These are phyloP conservation scores for Penicillium chermesinum DNA, from an alignment of 495 filamentous ascomycete genomes.

Conservation along the genomic window DNA sequence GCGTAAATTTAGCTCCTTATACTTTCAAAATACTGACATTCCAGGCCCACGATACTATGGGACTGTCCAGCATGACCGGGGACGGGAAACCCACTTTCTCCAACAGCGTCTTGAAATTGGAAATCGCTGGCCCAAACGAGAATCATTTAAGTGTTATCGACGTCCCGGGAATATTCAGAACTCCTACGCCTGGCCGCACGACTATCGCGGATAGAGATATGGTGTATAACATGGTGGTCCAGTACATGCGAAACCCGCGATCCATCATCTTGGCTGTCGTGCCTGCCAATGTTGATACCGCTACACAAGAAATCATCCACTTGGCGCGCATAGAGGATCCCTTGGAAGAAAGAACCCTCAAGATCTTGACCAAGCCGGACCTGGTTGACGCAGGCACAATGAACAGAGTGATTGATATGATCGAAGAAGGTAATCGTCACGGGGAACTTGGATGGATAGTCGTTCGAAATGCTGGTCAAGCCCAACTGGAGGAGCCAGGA, in stretches of 20 bases:
- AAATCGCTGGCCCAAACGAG: constrained; percentile 52
- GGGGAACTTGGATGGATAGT: constrained; percentile 52
- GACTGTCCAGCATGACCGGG: constrained; percentile 15
- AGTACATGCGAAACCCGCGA: constrained; percentile 49
- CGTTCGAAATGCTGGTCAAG: constrained; percentile 49
- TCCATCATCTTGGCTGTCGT: constrained; percentile 57
- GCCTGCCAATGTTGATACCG: constrained; percentile 59
- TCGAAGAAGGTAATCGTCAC: constrained; percentile 36
- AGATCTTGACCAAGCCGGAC: constrained; percentile 60
- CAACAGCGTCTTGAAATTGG: constrained; percentile 52
- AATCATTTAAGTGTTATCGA: constrained; percentile 59
- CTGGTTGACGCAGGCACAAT: constrained; percentile 47
- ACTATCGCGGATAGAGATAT: constrained; percentile 45
- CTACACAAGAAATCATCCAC: constrained; percentile 54
- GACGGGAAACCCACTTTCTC: constrained; percentile 41
- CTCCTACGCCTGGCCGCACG: constrained; percentile 41
- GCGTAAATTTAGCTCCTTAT: no score
- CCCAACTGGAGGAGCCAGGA: constrained; percentile 10
- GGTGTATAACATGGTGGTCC: constrained; percentile 49
- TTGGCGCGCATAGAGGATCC: constrained; percentile 48
- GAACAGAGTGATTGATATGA: constrained; percentile 37
- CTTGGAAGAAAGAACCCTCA: constrained; percentile 48
- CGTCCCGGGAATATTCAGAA: constrained; percentile 60
- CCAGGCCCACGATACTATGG: constrained; percentile 30
- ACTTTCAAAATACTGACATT: neutral